Conservation (phyloP, 2,329 filamentous ascomycete species). For the Coniochaeta sp. region DNA sequence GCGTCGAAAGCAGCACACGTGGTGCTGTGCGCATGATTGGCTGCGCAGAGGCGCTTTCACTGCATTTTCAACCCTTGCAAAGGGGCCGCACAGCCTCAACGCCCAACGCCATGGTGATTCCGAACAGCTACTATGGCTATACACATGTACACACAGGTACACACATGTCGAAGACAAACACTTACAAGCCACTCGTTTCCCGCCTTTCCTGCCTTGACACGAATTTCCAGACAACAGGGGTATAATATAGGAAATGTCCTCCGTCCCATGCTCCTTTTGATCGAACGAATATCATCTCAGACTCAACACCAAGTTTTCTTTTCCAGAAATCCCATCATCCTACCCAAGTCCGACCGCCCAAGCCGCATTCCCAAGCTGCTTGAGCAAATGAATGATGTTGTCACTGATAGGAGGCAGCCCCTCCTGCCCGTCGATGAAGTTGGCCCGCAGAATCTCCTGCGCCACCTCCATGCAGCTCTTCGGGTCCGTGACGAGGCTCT, state of each 20-base stretch:
- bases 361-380: constrained; percentile 48
- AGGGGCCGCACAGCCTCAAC: too few relatives aligned
- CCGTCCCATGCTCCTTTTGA: neutral
- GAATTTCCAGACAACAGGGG: neutral
- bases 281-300: neutral
- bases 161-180: neutral
- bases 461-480: constrained; percentile 51
- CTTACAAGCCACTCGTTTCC: too few relatives aligned
- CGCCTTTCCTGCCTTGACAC: too few relatives aligned
- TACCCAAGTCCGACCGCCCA: constrained; percentile 24
- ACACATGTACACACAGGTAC: too few relatives aligned
- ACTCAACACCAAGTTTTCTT: neutral
- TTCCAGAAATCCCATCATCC: neutral
- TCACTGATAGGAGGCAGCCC: constrained; percentile 55
- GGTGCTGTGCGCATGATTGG: neutral
- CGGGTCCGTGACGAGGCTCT: constrained; percentile 45
- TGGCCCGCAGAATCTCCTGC: constrained; percentile 47
- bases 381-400: constrained; percentile 57
- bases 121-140: too few relatives aligned
- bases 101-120: too few relatives aligned
- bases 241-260: neutral
- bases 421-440: constrained; percentile 37
- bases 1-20: neutral
- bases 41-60: too few relatives aligned
- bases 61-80: too few relatives aligned